Base-by-base conservation (phyloP, 495 filamentous ascomycete species). In the Trichoderma parareesei region DNA sequence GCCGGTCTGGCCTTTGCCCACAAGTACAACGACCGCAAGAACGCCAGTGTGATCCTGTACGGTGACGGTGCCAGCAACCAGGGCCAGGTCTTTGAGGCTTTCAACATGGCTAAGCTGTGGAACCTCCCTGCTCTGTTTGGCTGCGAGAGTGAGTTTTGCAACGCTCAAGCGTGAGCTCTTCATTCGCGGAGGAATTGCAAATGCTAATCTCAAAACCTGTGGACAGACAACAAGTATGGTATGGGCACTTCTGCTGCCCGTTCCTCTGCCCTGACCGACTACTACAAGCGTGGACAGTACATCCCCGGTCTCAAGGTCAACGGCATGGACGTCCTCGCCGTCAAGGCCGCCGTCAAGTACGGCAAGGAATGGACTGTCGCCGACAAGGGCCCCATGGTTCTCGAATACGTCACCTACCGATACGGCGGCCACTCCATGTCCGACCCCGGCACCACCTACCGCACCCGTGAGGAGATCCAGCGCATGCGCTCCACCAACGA, bases 91-190 rank as follows among this genome's bases (percentile, higher is more conserved):
- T 98, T 98, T 73, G 94, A 98, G 84, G 92, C 94, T 65, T 98
- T 96, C 86, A 98, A 98, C 87, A 98, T 98, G 94, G 94, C 94
- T 60, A 97, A 97, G 87, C 88, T 98, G 66, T 98, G 94, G 94
- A 93, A 94, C 65, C 79, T 98, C 27, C 94, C 94, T 48, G 85
- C 90, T 65, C 86, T 98, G 60, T 98, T 98, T 74, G 93, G 92
- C 67, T 98, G 94, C 78, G 94, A 98, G 82, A 98, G 93, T 97
- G 85, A 71, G 88, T 85, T 65, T 27, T 18, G 49, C 9, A 14
- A 4, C 27, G 27, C 27, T 27, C 27, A 27, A 27, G 27, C 2
- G 27, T 27, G 27, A 27, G 27, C 27, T 2, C 2, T 27, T 27
- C 27, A n/a, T 2, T 27, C 27, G 27, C 2, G 27, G 27, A 27